Base-by-base conservation (phyloP, 2,329 filamentous ascomycete species). In the Trichoderma atrobrunneum region DNA sequence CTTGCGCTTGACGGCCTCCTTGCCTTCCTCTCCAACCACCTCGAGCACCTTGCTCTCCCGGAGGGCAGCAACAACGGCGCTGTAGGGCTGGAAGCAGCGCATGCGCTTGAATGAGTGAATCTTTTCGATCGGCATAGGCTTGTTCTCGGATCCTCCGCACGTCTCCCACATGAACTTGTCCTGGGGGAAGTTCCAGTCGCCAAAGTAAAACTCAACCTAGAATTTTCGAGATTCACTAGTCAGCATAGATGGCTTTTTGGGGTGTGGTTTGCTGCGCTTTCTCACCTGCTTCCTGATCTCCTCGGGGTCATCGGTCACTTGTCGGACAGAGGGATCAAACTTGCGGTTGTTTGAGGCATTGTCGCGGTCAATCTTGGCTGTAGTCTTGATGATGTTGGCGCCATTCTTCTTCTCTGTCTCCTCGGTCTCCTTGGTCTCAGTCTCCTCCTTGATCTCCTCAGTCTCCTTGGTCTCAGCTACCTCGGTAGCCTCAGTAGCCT, bases 151-250 rank as follows among this genome's bases (percentile, higher is more conserved):
- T 72, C 95, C 95, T 51, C 91, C 92, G 70, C 93, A 92, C 78
- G 91, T 87, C 74, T 90, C 87, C 85, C 94, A 93, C 76, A 99
- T 88, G 85, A 93, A 97, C 81, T 94, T 92, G 83, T 99, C 97
- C 78, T 90, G 90, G 66, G 92, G 91, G 48, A 99, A 89, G 83
- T 98, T 98, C 78, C 91, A 93, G 81, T 97, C 93, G 78, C 93
- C 93, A 83, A 98, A 97, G 87, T 98, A 98, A 83, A 97, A 98
- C 81, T 98, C 94, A 77, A 97, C 93, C 92, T 97, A 14, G 5
- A 76, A 7, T 59, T 34, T 34, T 66, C 14, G 60, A 64, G 12
- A 18, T 28, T 24, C 1, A 18, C 32, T 43, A 24, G 18, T 72
- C 36, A 54, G 67, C 11, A 36, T 26, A 2, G 12, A 26, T 26